Base-by-base conservation (phyloP, 257 asterid species). In the Coffea canephora region DNA sequence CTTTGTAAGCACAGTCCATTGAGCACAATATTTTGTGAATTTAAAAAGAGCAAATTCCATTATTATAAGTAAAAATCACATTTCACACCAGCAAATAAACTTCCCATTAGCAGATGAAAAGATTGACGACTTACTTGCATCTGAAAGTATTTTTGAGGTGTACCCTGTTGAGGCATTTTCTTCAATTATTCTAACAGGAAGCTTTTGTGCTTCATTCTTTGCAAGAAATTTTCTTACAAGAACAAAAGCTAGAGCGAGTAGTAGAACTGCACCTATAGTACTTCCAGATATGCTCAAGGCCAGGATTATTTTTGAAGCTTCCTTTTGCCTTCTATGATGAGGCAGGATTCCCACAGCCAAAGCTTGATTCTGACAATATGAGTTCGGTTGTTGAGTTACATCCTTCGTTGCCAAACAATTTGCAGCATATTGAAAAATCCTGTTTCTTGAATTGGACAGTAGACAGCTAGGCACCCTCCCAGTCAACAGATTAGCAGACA, bases 341-440 rank as follows among this genome's bases (percentile, higher is more conserved):
- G 99, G 97, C 45, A 91, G 49, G 78, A 88, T 88, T 31, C 97
- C 97, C 71, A 93, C 99, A 45, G 98, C 98, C 70, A 93, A 77
- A 77, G 98, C 98, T 82, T 83, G 90, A 25, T 90, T 93, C 84
- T 84, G 89, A 70, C 99, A 93, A 65, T 85, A 88, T 48, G 95
- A 90, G 74, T 88, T 23, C 0, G 91, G 92, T 74, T 86, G 90
- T 71, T 95, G 98, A 87, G 74, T 82, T 54, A 18, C 80, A 52
- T 89, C 91, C 18, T 83, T 90, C 0, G 82, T 80, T 68, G 50
- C 86, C 69, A 95, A 27, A 79, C 99, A 95, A 77, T 95, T 95
- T 36, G 82, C 89, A 16, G 74, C 88, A 71, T 87, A 95, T 45
- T 76, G 14, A 49, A 84, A 93, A 0, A 82, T 87, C 70, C 78